Evolutionary conservation across 495 filamentous ascomycete genomes (phyloP).

Genomic region (Chlorociboria aeruginascens): DNA sequence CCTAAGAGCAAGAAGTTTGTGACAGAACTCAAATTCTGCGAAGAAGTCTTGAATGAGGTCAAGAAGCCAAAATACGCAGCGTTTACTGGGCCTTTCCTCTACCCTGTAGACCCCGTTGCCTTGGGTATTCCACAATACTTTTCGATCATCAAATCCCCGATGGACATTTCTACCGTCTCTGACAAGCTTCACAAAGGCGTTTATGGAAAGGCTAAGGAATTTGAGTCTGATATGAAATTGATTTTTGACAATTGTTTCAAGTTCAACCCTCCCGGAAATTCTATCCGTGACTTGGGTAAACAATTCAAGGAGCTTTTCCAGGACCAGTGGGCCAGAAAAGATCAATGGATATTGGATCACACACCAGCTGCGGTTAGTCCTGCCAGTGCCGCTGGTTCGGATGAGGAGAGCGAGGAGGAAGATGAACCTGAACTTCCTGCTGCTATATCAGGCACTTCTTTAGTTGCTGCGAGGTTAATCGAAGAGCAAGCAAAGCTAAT

Average conservation of each 20-base stretch:
- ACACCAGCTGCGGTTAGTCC: constrained; percentile 39
- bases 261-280: constrained; percentile 77
- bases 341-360: constrained; percentile 64
- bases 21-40: constrained; percentile 81
- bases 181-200: constrained; percentile 67
- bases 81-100: constrained; percentile 58
- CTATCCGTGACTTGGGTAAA: constrained; percentile 57
- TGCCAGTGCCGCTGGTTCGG: constrained; percentile 50
- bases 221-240: constrained; percentile 67
- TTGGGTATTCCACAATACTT: constrained; percentile 90
- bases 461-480: constrained; percentile 26
- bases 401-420: constrained; percentile 51
- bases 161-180: constrained; percentile 76
- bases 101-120: constrained; percentile 85
- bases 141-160: constrained; percentile 87
- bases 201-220: constrained; percentile 74
- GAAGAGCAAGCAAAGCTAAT: constrained; percentile 54
- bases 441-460: neutral
- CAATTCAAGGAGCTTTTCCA: constrained; percentile 62
- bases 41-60: constrained; percentile 67
- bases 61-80: constrained; percentile 56
- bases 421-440: constrained; percentile 29
- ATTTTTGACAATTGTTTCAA: constrained; percentile 85
- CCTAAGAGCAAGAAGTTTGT: constrained; percentile 88
- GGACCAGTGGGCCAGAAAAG: constrained; percentile 58